Percentiles rank a stretch among this genome's conserved stretches.
phyloP scores from a whole-genome alignment of 805 yeast species.

The Candida mattraensis region DNA sequence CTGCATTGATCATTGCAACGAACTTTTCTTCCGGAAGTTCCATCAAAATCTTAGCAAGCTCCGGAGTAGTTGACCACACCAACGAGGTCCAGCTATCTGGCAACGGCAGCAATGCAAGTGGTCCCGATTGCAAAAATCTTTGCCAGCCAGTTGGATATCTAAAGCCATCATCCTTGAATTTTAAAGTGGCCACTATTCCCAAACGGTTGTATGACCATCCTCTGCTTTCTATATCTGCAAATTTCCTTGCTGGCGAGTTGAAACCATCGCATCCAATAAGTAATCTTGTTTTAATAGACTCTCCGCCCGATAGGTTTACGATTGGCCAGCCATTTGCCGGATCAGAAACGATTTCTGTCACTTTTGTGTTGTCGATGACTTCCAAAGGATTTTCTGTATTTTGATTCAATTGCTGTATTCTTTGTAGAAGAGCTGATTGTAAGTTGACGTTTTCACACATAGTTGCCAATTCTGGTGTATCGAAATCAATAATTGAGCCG shows the following conservation, averaged over 20 bases:
- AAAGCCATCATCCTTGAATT: constrained; percentile 69
- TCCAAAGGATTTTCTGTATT: constrained; percentile 31
- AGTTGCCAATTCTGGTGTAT: constrained; percentile 62
- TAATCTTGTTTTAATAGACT: constrained; percentile 62
- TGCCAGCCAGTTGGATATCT: constrained; percentile 81
- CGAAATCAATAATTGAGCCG: constrained; percentile 70
- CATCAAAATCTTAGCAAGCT: constrained; percentile 61
- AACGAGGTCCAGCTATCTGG: constrained; percentile 85
- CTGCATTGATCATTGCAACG: constrained; percentile 77
- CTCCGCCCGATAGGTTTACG: constrained; percentile 67
- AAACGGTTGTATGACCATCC: constrained; percentile 90
- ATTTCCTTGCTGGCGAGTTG: constrained; percentile 86
- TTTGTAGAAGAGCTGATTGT: constrained; percentile 66
- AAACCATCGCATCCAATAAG: constrained; percentile 95
- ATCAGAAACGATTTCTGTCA: constrained; percentile 49
- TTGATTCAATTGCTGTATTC: constrained; percentile 45
- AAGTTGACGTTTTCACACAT: constrained; percentile 89
- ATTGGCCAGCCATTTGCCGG: constrained; percentile 67
- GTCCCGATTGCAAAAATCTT: constrained; percentile 87
- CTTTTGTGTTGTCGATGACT: constrained; percentile 68
- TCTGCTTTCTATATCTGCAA: constrained; percentile 76
- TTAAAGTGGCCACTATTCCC: constrained; percentile 91
- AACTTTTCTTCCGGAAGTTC: constrained; percentile 62
- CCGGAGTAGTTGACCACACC: constrained; percentile 90
- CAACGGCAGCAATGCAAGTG: constrained; percentile 86